Evolutionary conservation across 2,329 filamentous ascomycete species (phyloP).

Genomic region (Hypoxylon sp.): DNA sequence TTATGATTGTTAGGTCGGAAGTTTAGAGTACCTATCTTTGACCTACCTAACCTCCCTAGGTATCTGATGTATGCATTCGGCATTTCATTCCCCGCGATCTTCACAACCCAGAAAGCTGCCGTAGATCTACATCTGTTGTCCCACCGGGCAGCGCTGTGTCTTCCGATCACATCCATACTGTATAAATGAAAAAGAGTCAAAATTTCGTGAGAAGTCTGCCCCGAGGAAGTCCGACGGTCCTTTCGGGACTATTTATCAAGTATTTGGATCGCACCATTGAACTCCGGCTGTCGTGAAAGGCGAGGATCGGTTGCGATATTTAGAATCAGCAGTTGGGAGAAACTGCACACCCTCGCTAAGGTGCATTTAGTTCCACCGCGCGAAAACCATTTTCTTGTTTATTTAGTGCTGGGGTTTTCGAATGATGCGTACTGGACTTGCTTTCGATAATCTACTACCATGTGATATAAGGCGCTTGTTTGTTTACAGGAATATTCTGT

Average conservation of each 20-base stretch:
- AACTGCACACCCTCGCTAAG: not conserved
- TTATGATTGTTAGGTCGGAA: too few relatives aligned
- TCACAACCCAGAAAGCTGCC: not conserved
- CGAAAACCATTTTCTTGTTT: not conserved
- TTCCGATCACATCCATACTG: not conserved
- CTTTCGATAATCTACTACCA: not conserved
- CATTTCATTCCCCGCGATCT: not conserved
- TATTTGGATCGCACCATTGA: constrained; percentile 12
- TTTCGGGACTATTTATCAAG: not conserved
- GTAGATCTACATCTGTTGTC: not conserved
- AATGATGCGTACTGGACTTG: not conserved
- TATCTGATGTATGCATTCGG: not conserved
- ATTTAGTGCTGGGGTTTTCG: not conserved
- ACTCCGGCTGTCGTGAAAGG: constrained; percentile 20
- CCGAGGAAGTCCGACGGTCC: not conserved
- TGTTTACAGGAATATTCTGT: not conserved
- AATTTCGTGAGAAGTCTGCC: constrained; percentile 1
- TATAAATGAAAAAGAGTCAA: not conserved
- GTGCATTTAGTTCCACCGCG: not conserved
- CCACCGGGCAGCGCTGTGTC: not conserved
- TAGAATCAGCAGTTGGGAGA: not conserved
- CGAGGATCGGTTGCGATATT: constrained; percentile 13
- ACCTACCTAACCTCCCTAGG: too few relatives aligned
- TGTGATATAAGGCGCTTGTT: too few relatives aligned
- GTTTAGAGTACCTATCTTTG: too few relatives aligned